Evolutionary conservation across 495 filamentous ascomycete genomes (phyloP), one percentile per base, ranked within the genome.

Genomic region (Delitschia confertaspora): DNA sequence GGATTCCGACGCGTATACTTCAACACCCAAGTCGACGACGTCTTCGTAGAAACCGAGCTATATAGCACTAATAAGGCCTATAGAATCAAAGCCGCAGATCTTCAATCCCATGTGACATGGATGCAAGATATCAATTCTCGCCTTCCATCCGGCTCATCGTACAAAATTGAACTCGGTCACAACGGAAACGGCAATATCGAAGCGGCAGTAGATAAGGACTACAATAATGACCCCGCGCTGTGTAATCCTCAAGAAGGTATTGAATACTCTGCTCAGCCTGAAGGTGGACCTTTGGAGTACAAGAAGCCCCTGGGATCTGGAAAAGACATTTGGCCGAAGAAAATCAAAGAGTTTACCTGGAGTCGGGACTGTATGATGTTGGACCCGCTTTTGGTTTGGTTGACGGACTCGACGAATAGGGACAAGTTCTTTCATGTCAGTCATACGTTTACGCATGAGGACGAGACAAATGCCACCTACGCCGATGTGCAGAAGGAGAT

Each of bases 11-110:
- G 75, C 31, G 60, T 74, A 38, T 68, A 74, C 49, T 53, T 78
- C 24, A 70, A 68, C 54, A 75, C 76, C 10, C 76, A 80, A 60
- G 72, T 80, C 22, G 76, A 80, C 53, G 76, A 80, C 53, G 71
- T 80, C 65, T 71, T 79, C 48, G 58, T 80, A 2, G 60, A 64
- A 31, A 72, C 75, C 1, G 66, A 70, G n/a, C 64, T 80, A 21
- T 80, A 79, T 56, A 58, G 64, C 8, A 61, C 61, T 6, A 53
- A 58, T 1, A 62, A 43, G 0, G 64, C 60, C 6, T 80, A 69
- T 60, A 71, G 72, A 13, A 61, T 78, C 51, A 64, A 62, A 30
- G 55, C 69, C 10, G 57, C 46, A 3, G 75, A 79, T 42, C 53
- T 80, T 55, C 49, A 64, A 9, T 61, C 60, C 23, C 68, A 78